Conservation (phyloP, 495 filamentous ascomycete species). For the Bacidia gigantensis region DNA sequence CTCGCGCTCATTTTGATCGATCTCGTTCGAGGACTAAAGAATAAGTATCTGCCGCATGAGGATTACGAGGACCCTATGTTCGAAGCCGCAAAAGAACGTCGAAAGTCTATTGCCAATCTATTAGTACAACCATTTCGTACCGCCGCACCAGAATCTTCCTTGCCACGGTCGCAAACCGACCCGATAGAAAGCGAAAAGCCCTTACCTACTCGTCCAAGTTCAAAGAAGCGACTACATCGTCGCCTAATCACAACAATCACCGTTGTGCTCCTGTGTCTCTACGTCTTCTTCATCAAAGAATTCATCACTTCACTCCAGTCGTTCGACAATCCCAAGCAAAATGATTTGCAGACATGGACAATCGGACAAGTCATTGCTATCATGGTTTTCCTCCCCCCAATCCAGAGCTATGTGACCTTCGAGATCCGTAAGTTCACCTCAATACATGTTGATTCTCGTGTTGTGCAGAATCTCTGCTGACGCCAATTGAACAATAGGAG, state of each 20-base stretch:
- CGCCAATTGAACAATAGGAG: too few relatives aligned
- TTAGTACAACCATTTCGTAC: too few relatives aligned
- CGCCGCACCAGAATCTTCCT: too few relatives aligned
- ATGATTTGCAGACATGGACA: background rate
- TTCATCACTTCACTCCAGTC: background rate
- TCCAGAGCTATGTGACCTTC: background rate
- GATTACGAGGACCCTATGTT: too few relatives aligned
- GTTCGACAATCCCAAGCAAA: background rate
- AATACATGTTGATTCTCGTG: too few relatives aligned
- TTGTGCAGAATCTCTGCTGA: too few relatives aligned
- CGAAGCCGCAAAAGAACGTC: too few relatives aligned
- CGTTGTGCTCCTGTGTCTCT: background rate
- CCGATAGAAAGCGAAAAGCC: background rate
- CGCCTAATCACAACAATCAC: background rate
- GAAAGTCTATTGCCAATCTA: too few relatives aligned
- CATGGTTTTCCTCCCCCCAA: background rate
- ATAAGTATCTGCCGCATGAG: background rate
- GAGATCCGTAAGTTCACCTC: too few relatives aligned
- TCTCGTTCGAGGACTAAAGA: background rate
- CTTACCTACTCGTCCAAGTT: background rate
- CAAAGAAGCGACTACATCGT: background rate
- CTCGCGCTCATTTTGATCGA: background rate
- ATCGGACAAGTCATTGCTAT: background rate
- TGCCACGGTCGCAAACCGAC: background rate
- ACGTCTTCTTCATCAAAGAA: background rate